These are phyloP conservation scores for Persicaria maculosa DNA, from an alignment of 148 eudicot genomes.

Conservation along the genomic window DNA sequence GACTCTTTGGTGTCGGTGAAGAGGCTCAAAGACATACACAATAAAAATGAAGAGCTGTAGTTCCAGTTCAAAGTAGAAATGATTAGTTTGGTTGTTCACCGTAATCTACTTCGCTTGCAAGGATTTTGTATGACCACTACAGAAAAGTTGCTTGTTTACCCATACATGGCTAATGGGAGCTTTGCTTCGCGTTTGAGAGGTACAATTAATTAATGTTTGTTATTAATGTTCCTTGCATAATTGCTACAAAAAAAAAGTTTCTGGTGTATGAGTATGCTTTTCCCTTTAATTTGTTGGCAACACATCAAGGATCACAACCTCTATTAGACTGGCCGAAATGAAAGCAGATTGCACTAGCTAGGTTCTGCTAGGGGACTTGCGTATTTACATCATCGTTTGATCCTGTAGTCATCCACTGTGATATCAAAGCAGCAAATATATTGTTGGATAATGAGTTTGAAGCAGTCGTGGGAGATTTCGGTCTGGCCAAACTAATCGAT, in stretches of 20 bases:
- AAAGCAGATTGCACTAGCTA: slow-evolving; percentile 44
- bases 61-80: slow-evolving; percentile 49
- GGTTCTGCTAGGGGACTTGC: slow-evolving; percentile 58
- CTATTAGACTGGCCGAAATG: slow-evolving; percentile 55
- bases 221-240: neutral
- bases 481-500: slow-evolving; percentile 45
- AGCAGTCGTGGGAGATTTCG: slow-evolving; percentile 63
- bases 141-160: slow-evolving; percentile 48
- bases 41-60: slow-evolving; percentile 40
- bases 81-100: slow-evolving; percentile 52
- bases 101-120: slow-evolving; percentile 37
- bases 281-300: slow-evolving; percentile 17
- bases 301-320: slow-evolving; percentile 30
- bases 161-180: slow-evolving; percentile 44
- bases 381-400: slow-evolving; percentile 55
- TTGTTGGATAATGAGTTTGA: slow-evolving; percentile 65
- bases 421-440: slow-evolving; percentile 62
- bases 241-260: no score
- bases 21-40: slow-evolving; percentile 44
- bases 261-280: neutral
- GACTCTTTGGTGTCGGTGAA: slow-evolving; percentile 47
- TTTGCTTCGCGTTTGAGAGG: slow-evolving; percentile 47
- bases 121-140: slow-evolving; percentile 53
- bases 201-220: slow-evolving; percentile 7
- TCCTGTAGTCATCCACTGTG: slow-evolving; percentile 60